phyloP scores from a whole-genome alignment of 306 rosid species.

The Urtica urens region DNA sequence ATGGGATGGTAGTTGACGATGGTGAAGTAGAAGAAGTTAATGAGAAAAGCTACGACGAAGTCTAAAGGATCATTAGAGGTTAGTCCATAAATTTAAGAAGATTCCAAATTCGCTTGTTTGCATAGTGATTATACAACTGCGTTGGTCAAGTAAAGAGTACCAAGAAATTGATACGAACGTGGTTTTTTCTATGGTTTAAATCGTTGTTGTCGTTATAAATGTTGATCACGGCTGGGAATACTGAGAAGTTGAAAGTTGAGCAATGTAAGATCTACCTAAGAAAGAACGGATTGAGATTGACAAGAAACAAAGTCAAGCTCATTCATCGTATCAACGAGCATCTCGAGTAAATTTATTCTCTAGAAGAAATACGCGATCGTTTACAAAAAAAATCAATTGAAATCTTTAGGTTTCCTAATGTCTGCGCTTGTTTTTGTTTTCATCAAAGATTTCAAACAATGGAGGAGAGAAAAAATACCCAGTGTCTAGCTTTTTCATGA shows the following conservation, averaged over 20 bases:
- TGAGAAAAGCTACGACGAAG: constrained; percentile 23
- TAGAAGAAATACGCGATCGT: too few relatives aligned
- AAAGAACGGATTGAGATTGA: constrained; percentile 64
- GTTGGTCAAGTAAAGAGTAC: too few relatives aligned
- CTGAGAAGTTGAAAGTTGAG: constrained; percentile 61
- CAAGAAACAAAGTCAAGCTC: constrained; percentile 61
- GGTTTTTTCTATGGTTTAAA: too few relatives aligned
- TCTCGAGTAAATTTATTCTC: constrained; percentile 38
- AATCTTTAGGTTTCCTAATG: constrained; percentile 7
- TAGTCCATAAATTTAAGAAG: neutral
- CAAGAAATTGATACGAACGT: too few relatives aligned
- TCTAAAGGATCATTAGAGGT: constrained; percentile 47
- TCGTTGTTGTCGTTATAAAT: too few relatives aligned
- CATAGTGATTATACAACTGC: too few relatives aligned
- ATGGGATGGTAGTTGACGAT: constrained; percentile 19
- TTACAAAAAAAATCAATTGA: constrained; percentile 1
- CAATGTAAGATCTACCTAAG: constrained; percentile 69
- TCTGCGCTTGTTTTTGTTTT: constrained; percentile 1
- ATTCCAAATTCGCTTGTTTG: neutral
- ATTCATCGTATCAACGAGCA: constrained; percentile 65
- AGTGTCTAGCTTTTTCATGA: constrained; percentile 46
- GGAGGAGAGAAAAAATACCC: constrained; percentile 76
- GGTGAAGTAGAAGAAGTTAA: constrained; percentile 23
- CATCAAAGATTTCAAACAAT: constrained; percentile 56
- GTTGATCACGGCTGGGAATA: constrained; percentile 32